phyloP scores from a whole-genome alignment of 2,329 filamentous ascomycete species.

The Diaporthe humulicola region DNA sequence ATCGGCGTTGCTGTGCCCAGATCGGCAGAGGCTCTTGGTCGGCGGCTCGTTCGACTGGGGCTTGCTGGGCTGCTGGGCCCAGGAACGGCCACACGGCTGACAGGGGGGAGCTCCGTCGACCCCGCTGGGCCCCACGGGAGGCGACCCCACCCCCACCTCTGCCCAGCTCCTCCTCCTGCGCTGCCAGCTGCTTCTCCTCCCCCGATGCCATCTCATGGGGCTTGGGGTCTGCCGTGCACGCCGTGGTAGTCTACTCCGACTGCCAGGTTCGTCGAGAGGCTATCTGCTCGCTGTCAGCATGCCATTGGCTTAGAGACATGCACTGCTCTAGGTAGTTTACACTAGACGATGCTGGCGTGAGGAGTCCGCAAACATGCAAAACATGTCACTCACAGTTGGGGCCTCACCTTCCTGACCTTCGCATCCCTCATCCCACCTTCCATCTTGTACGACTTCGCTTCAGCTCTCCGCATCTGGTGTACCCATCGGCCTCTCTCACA shows the following conservation, averaged over 20 bases:
- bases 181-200: no score
- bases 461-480: no score
- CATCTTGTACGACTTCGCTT: not conserved
- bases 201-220: not conserved
- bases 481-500: not conserved
- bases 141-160: constrained; percentile 22
- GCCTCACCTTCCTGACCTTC: no score
- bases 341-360: no score
- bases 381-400: no score
- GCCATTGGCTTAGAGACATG: not conserved
- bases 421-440: not conserved
- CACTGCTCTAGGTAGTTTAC: no score
- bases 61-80: no score
- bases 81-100: not conserved
- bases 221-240: no score
- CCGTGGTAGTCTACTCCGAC: not conserved
- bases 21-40: constrained; percentile 23
- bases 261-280: not conserved
- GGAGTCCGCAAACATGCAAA: no score
- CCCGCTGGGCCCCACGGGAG: constrained; percentile 8
- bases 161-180: not conserved
- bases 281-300: not conserved
- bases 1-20: constrained; percentile 25
- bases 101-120: constrained; percentile 3
- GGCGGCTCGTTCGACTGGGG: no score